Base-by-base conservation (phyloP, 75 land plant species). In the Larix kaempferi region DNA sequence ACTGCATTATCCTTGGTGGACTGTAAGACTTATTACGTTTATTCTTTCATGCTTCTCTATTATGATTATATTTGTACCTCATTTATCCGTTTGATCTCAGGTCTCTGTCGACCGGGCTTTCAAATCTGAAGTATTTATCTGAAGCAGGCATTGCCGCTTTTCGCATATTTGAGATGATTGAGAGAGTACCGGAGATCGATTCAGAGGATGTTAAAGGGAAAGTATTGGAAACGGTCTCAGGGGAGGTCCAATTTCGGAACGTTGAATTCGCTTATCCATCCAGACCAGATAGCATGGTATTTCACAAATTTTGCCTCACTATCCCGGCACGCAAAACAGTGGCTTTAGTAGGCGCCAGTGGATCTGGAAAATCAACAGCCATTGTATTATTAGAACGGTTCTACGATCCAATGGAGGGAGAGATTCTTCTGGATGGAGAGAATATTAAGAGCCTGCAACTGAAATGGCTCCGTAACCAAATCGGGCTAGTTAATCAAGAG, bases 51-150 rank as follows among this genome's bases (percentile, higher is more conserved):
- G 33, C 13, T n/a, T n/a, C n/a, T n/a, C n/a, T 65, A 12, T 16
- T 23, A 12, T 33, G 19, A 15, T 65, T 10, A 13, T 66, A 66
- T 25, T 66, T 35, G 71, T 33, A 5, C 74, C 80, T 17, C 57
- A 59, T 23, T 5, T 69, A 78, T 6, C 83, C 33, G 33, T 2
- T 66, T 35, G 37, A 23, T 10, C 76, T 59, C 79, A 90, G 91
- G 81, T 27, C 94, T 54, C 69, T 94, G 33, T 94, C 92, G 4
- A 71, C 86, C 0, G 88, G 88, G 1, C 78, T 90, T 26, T 88
- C 94, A 17, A 91, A 91, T 77, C 29, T 94, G 65, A 90, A 87
- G 89, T 85, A 84, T 88, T 85, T 94, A 7, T 81, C 91, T 19
- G 94, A 94, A 78, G 97, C 92, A 60, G 16, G 35, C 41, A 75